A percentile compares a stretch with the other conserved stretches of the same genome.
Evolutionary conservation across 1,139 yeast genomes (phyloP).

Genomic region (Yamadazyma jaroonii): DNA sequence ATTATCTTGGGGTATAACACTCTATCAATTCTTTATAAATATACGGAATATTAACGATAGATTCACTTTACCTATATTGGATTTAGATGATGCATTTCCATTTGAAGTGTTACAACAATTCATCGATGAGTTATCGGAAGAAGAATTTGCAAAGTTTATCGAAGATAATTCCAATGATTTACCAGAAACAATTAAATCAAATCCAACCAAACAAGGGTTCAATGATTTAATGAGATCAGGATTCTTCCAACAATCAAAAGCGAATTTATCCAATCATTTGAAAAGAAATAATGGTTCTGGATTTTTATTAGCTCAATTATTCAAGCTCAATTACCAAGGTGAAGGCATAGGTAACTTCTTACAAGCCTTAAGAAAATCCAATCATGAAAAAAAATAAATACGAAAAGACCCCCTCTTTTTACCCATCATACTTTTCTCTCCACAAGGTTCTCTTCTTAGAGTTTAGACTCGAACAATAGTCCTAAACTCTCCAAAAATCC

Average conservation of each 20-base stretch:
- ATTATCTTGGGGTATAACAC: background rate
- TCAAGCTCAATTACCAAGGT: conserved; percentile 52
- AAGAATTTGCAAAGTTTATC: conserved; percentile 35
- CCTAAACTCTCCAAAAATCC: too few species aligned
- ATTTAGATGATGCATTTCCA: conserved; percentile 34
- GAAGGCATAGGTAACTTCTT: conserved; percentile 60
- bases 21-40: conserved; percentile 4
- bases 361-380: conserved; percentile 36
- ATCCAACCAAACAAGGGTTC: conserved; percentile 40
- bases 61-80: conserved; percentile 8
- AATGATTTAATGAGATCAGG: conserved; percentile 49
- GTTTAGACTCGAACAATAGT: background rate
- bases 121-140: conserved; percentile 34
- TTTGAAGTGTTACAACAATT: conserved; percentile 36
- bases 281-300: conserved; percentile 47
- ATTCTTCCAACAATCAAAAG: conserved; percentile 49
- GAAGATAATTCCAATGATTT: conserved; percentile 33
- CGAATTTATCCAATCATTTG: conserved; percentile 44
- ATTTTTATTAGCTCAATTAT: conserved; percentile 47
- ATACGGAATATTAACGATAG: conserved; percentile 13
- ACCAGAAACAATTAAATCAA: conserved; percentile 37
- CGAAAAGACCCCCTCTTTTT: background rate
- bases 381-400: background rate
- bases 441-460: too few species aligned
- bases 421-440: background rate